Conservation (phyloP, 345 rosid genomes). For the Trapa bicornis region DNA sequence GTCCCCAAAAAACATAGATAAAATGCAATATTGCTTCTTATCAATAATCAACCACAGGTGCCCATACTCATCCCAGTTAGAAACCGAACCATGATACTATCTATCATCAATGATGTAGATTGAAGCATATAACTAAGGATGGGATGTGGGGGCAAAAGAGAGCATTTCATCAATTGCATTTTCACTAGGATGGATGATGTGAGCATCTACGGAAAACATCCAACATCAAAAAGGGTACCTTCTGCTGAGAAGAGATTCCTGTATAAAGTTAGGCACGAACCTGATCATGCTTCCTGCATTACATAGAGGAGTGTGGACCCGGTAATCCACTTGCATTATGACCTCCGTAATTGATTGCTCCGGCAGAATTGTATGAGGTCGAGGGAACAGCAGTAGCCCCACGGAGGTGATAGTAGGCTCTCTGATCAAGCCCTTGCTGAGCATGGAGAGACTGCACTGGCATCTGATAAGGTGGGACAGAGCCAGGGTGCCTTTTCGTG, state of each 20-base stretch:
- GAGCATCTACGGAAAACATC: not conserved
- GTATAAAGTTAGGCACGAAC: not conserved
- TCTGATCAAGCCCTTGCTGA: conserved; percentile 30
- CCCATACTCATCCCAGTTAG: too few relatives aligned
- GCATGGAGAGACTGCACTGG: conserved; percentile 24
- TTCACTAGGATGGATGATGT: not conserved
- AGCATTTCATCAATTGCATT: not conserved
- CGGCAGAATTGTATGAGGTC: conserved; percentile 16
- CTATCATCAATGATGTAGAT: not conserved
- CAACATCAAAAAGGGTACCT: not conserved
- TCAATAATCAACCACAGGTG: too few relatives aligned
- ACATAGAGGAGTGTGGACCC: not conserved
- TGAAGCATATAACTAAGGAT: not conserved
- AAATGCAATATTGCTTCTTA: too few relatives aligned
- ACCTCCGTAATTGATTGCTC: conserved; percentile 16
- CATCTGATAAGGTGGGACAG: conserved; percentile 15
- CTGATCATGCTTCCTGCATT: not conserved
- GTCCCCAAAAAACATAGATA: too few relatives aligned
- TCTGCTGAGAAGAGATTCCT: not conserved
- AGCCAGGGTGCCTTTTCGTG: not conserved
- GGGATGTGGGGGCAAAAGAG: not conserved
- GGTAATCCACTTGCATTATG: conserved; percentile 3
- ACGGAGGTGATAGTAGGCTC: conserved; percentile 27
- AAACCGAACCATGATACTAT: too few relatives aligned
- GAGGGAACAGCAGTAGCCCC: conserved; percentile 15